Conservation (phyloP, 2,329 filamentous ascomycete genomes). For the Fusarium sp. region DNA sequence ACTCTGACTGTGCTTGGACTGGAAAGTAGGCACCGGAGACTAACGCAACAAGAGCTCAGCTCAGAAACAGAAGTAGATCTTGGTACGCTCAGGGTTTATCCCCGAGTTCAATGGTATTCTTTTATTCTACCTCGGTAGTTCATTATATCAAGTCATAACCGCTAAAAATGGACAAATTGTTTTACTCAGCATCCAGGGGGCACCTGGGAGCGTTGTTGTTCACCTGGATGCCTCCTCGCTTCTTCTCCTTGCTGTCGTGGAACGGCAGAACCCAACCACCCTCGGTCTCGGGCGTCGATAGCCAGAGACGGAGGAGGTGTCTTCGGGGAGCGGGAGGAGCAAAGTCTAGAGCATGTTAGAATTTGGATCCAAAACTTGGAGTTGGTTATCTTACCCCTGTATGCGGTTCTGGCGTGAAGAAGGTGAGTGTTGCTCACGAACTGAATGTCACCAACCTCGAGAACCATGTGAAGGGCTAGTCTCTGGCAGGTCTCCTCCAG, state of each 20-base stretch:
- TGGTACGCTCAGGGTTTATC: not conserved
- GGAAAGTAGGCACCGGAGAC: not conserved
- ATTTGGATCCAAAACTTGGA: fast-evolving
- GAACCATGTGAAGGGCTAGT: constrained; percentile 83
- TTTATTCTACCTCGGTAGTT: constrained; percentile 13
- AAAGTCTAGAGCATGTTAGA: constrained; percentile 53
- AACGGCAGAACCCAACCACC: constrained; percentile 90
- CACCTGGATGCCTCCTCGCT: constrained; percentile 90
- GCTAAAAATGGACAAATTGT: constrained; percentile 15
- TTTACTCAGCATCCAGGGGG: constrained; percentile 81
- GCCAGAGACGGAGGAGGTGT: constrained; percentile 86
- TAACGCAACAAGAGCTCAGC: no score
- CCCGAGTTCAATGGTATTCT: not conserved
- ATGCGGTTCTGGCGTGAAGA: constrained; percentile 84
- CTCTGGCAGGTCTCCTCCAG: constrained; percentile 79
- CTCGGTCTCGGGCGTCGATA: constrained; percentile 83
- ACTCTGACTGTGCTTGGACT: not conserved
- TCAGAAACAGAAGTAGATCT: not conserved
- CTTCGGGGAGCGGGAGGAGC: constrained; percentile 76
- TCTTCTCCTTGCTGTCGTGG: constrained; percentile 84
- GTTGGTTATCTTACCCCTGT: constrained; percentile 59
- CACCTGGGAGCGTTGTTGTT: constrained; percentile 81
- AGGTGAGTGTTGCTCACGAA: constrained; percentile 85
- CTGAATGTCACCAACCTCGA: constrained; percentile 90
- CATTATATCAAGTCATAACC: constrained; percentile 19